Percentiles rank a stretch among this genome's conserved stretches.
phyloP scores from a whole-genome alignment of 2,329 filamentous ascomycete genomes.

The Fusarium duplospermum region DNA sequence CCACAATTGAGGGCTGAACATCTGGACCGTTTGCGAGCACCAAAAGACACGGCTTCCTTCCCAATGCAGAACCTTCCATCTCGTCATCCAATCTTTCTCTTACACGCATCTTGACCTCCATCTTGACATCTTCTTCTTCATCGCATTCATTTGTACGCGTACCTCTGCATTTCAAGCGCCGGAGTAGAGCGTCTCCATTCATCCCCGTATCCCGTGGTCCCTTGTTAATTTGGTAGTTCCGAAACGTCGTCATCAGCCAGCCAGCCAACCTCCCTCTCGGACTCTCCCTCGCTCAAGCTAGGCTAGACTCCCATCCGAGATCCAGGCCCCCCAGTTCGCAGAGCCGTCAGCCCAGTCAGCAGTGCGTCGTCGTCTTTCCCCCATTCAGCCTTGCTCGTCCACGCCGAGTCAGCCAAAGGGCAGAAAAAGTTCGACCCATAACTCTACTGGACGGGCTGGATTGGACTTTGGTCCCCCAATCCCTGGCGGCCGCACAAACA shows the following conservation, averaged over 20 bases:
- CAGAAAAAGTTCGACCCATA: conserved; percentile 27
- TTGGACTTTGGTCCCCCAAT: conserved; percentile 13
- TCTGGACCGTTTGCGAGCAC: background rate
- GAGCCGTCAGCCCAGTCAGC: conserved; percentile 34
- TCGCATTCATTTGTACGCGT: background rate
- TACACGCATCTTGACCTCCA: background rate
- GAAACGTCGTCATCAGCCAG: conserved; percentile 26
- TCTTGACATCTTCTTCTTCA: background rate
- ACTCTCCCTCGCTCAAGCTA: conserved; percentile 21
- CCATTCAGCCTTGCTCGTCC: conserved; percentile 37
- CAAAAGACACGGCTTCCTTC: background rate
- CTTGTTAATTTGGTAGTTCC: conserved; percentile 26
- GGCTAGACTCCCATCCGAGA: conserved; percentile 32
- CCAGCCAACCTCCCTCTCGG: conserved; percentile 30
- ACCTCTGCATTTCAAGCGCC: background rate
- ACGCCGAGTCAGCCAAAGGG: conserved; percentile 34
- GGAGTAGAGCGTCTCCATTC: background rate
- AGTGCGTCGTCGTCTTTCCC: conserved; percentile 24
- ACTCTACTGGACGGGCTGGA: background rate
- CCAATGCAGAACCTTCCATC: background rate
- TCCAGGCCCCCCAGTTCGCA: conserved; percentile 30
- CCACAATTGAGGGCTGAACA: background rate
- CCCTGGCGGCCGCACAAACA: conserved; percentile 29
- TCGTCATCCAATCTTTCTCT: background rate
- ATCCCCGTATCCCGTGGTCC: conserved; percentile 7